Base-by-base conservation (phyloP, 306 rosid genomes). In the Betula pendula region DNA sequence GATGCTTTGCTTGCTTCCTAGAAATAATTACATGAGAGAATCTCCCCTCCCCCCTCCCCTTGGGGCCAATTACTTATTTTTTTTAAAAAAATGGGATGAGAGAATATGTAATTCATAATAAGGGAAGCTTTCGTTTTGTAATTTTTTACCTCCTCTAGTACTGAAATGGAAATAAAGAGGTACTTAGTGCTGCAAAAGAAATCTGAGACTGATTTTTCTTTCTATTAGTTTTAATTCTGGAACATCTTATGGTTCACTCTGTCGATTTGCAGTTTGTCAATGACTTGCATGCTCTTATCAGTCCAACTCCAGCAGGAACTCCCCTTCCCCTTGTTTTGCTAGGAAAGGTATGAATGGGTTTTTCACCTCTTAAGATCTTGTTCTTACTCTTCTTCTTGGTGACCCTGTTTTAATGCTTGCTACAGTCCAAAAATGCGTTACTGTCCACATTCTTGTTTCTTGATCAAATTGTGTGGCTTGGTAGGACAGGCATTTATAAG, bases 381-480 rank as follows among this genome's bases (percentile, higher is more conserved):
- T 58, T 80, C 60, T 33, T 71, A 8, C 48, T 79, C 44, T 24
- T 50, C 42, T 29, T 76, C 20, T 71, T 58, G 31, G 71, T 83
- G 58, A 81, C 52, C 52, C 47, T 35, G 13, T 72, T 78, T 76
- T 75, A 44, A 49, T 81, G 51, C 8, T 53, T 66, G 31, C 72
- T 68, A 24, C 93, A 94, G 98, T 92, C 93, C 76, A 94, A 94
- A 86, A 90, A 94, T 42, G 94, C 96, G n/a, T 77, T 92, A 72
- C 81, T 94, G 52, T 90, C 98, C 77, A 92, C 97, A 73, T 94
- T 94, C 89, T 91, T 94, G 72, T 86, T 92, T 84, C 98, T 92
- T 29, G 98, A 94, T 89, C 98, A 94, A 94, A 79, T 94, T 68
- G 98, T 90, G 75, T 94, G 98, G 98, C 96, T 92, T 49, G 89